These are phyloP conservation scores for Polyporus tsugae DNA, from an alignment of 1,284 basidiomycete species.

Conservation along the genomic window DNA sequence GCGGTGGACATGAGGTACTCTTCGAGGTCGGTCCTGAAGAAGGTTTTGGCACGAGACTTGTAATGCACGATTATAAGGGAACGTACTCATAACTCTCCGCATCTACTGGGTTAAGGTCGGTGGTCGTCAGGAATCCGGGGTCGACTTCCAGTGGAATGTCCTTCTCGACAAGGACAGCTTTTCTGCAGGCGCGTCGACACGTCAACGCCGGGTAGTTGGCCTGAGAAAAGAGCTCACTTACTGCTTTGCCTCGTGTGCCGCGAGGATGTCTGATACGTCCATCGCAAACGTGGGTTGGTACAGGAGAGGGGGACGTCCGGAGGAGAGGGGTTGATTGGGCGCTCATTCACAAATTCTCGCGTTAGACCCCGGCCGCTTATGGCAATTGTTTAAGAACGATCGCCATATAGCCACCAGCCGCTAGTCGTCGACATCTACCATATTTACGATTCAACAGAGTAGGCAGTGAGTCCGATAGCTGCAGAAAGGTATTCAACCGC, in stretches of 20 bases:
- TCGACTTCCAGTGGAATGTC: slow-evolving; percentile 87
- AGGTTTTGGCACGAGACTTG: too few species aligned
- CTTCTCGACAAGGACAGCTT: slow-evolving; percentile 77
- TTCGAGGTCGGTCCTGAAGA: slow-evolving; percentile 75
- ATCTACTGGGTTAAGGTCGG: slow-evolving; percentile 90
- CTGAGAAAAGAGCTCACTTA: slow-evolving; percentile 38
- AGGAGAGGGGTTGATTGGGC: not conserved
- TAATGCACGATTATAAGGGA: not conserved
- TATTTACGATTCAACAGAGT: not conserved
- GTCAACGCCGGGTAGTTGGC: slow-evolving; percentile 9
- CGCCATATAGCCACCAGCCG: not conserved
- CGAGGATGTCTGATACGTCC: slow-evolving; percentile 84
- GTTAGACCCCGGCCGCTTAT: slow-evolving; percentile 7
- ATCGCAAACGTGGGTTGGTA: slow-evolving; percentile 46
- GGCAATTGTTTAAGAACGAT: slow-evolving; percentile 22
- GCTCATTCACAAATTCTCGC: slow-evolving; percentile 26
- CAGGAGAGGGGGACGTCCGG: not conserved
- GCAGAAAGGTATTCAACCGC: not conserved
- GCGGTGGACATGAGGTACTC: slow-evolving; percentile 83
- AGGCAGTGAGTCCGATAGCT: not conserved
- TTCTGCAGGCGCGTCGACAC: slow-evolving; percentile 50
- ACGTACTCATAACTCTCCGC: slow-evolving; percentile 79
- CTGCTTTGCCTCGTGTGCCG: slow-evolving; percentile 74
- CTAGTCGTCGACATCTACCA: not conserved
- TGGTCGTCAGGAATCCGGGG: slow-evolving; percentile 83